These are phyloP conservation scores for Picea engelmannii DNA, from an alignment of 83 land plant genomes.

Conservation along the genomic window DNA sequence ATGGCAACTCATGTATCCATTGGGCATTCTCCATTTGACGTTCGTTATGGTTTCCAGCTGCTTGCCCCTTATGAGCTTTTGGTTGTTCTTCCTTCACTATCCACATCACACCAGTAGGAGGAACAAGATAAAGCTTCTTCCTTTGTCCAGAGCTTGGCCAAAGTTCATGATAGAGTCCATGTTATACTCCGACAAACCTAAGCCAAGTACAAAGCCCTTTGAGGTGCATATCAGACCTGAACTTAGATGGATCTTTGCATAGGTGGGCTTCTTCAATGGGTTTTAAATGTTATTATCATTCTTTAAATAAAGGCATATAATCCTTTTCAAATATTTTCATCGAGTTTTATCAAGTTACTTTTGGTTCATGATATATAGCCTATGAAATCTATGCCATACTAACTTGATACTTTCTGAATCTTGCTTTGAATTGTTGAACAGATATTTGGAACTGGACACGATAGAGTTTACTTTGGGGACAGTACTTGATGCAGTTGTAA, in stretches of 20 bases:
- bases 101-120: neutral
- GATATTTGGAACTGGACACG: slow-evolving; percentile 55
- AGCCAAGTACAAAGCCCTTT: too few relatives aligned
- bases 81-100: neutral
- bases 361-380: neutral
- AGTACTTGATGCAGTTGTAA: slow-evolving; percentile 48
- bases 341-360: neutral
- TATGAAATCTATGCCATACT: neutral
- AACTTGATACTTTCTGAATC: neutral
- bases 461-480: slow-evolving; percentile 60
- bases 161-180: too few relatives aligned
- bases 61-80: neutral
- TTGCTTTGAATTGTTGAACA: slow-evolving; percentile 25
- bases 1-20: neutral
- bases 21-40: neutral
- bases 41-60: neutral
- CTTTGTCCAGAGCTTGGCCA: neutral
- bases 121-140: neutral
- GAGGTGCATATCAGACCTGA: too few relatives aligned
- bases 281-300: too few relatives aligned
- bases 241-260: too few relatives aligned
- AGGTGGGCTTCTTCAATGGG: too few relatives aligned
- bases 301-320: too few relatives aligned
- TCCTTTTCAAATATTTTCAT: too few relatives aligned
- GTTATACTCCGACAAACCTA: too few relatives aligned